Conservation (phyloP, 2,329 filamentous ascomycete genomes). For the Tolypocladium nubicola region DNA sequence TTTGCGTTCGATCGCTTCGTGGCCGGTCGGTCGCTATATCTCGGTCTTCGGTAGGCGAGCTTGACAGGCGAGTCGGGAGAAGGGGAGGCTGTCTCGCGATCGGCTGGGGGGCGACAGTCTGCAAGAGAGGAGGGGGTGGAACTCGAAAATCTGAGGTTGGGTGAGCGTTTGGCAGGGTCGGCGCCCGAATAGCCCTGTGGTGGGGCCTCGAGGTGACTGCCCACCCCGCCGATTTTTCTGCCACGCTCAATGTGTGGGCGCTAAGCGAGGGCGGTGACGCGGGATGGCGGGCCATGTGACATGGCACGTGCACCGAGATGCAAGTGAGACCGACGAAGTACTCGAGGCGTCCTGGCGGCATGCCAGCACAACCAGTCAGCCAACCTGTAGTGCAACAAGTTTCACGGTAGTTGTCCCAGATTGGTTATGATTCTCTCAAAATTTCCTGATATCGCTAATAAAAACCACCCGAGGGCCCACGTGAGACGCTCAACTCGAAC, state of each 20-base stretch:
- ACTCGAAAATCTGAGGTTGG: conserved; percentile 16
- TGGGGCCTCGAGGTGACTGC: conserved; percentile 17
- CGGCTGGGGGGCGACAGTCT: conserved; percentile 5
- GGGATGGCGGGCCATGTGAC: conserved; percentile 8
- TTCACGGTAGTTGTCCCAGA: background rate
- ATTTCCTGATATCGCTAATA: background rate
- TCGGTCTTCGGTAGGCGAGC: conserved; percentile 1
- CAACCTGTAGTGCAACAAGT: background rate
- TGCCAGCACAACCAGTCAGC: background rate
- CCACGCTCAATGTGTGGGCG: conserved; percentile 24
- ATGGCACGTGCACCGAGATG: conserved; percentile 8
- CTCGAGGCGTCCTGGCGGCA: too few relatives aligned
- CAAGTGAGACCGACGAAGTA: too few relatives aligned
- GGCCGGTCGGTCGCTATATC: conserved; percentile 8
- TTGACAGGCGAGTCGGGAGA: conserved; percentile 1
- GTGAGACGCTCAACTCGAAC: background rate
- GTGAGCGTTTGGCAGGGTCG: conserved; percentile 16
- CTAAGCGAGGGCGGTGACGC: conserved; percentile 30
- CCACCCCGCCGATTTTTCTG: conserved; percentile 30
- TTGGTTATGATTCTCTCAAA: background rate
- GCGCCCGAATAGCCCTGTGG: conserved; percentile 26
- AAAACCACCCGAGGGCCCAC: background rate
- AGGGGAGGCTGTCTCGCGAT: conserved; percentile 12
- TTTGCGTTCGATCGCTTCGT: conserved; percentile 6
- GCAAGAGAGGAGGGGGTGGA: conserved; percentile 9